Percentiles rank a stretch among this genome's conserved stretches.
Conservation (phyloP, 805 yeast genomes). For the Jamesozyma gamospora region DNA sequence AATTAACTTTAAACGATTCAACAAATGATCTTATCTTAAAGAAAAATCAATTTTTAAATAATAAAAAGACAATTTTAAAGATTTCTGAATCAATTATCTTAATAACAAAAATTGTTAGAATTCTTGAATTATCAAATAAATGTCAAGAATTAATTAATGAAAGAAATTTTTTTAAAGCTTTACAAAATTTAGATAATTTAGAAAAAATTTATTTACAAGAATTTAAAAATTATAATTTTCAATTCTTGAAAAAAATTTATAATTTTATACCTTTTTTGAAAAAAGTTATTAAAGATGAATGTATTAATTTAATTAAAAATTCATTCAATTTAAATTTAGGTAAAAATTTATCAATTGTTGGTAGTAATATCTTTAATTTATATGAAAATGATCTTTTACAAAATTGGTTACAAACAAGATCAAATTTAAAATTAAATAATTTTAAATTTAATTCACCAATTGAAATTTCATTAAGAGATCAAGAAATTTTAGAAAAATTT, state of each 20-base stretch:
- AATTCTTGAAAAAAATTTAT: constrained; percentile 57
- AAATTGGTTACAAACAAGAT: constrained; percentile 53
- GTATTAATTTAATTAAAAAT: constrained; percentile 53
- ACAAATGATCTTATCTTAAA: constrained; percentile 55
- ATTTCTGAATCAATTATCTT: constrained; percentile 63
- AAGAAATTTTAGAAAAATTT: constrained; percentile 36
- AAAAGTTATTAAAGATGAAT: constrained; percentile 62
- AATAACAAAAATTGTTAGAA: constrained; percentile 64
- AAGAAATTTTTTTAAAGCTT: constrained; percentile 73
- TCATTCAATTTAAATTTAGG: constrained; percentile 57
- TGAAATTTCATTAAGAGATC: constrained; percentile 64
- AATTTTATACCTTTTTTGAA: constrained; percentile 70
- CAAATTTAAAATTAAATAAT: constrained; percentile 35
- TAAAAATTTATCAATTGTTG: constrained; percentile 41
- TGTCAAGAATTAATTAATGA: constrained; percentile 71
- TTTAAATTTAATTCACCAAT: constrained; percentile 77
- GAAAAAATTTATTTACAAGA: constrained; percentile 59
- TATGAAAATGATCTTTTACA: constrained; percentile 50
- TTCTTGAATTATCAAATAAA: constrained; percentile 75
- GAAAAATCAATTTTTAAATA: constrained; percentile 48
- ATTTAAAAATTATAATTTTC: constrained; percentile 56
- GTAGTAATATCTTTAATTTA: constrained; percentile 35
- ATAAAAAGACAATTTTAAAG: constrained; percentile 54
- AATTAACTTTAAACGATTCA: constrained; percentile 47
- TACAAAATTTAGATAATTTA: constrained; percentile 70